A percentile compares a stretch with the other conserved stretches of the same genome.
These are phyloP conservation scores for Mycena haematopus DNA, from an alignment of 768 basidiomycete species.

Conservation along the genomic window DNA sequence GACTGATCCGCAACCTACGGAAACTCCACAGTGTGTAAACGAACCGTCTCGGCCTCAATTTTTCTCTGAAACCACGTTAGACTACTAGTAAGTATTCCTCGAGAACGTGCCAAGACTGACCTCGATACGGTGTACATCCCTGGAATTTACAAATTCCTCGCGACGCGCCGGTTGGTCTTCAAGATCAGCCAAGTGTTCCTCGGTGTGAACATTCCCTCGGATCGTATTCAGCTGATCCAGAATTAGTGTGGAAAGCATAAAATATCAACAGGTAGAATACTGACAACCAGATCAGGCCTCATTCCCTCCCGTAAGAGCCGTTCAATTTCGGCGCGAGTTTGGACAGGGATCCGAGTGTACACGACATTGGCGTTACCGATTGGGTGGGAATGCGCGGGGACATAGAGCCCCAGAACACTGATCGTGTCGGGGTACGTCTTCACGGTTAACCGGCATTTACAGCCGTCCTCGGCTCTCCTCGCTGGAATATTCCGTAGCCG, in stretches of 20 bases:
- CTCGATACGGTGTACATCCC: not conserved
- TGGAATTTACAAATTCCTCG: conserved; percentile 1
- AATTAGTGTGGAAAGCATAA: not conserved
- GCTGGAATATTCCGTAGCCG: conserved; percentile 1
- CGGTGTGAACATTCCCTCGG: not conserved
- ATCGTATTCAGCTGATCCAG: not conserved
- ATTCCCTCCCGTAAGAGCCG: conserved; percentile 5
- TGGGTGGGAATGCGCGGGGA: not conserved
- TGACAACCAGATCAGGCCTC: conserved; percentile 2
- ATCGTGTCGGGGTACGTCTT: not conserved
- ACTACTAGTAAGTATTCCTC: too few relatives aligned
- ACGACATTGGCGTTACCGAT: not conserved
- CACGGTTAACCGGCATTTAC: not conserved
- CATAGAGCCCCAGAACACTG: not conserved
- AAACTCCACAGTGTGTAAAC: too few relatives aligned
- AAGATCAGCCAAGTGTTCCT: not conserved
- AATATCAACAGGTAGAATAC: not conserved
- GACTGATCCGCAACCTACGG: too few relatives aligned
- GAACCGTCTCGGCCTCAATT: conserved; percentile 7
- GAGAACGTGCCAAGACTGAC: not conserved
- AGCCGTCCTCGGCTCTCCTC: conserved; percentile 3
- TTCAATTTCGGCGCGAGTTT: too few relatives aligned
- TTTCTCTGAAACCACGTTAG: not conserved
- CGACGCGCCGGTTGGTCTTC: not conserved
- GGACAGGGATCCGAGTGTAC: not conserved